Evolutionary conservation across 129 eudicot species (phyloP).

Genomic region (Gnaphalium uliginosum): DNA sequence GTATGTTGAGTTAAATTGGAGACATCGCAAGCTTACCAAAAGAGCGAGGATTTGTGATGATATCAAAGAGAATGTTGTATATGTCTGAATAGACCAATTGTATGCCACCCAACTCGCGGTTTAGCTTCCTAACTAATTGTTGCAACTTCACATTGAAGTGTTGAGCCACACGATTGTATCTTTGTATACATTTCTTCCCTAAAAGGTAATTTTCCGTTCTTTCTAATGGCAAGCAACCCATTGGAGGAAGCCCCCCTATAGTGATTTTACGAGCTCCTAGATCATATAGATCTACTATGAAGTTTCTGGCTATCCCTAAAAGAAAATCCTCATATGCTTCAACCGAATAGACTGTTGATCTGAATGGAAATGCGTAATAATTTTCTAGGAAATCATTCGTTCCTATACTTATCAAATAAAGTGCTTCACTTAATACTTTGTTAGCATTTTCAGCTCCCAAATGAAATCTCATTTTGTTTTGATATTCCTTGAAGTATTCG

Average conservation of each 20-base stretch:
- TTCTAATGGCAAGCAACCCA: constrained; percentile 86
- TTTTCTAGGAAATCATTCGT: constrained; percentile 89
- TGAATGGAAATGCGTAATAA: constrained; percentile 56
- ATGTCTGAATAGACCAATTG: constrained; percentile 72
- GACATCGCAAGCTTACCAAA: constrained; percentile 53
- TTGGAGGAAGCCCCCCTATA: constrained; percentile 79
- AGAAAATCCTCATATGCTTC: constrained; percentile 61
- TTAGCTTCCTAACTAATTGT: constrained; percentile 45
- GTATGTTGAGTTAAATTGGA: background rate
- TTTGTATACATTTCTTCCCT: constrained; percentile 43
- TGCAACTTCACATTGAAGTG: constrained; percentile 62
- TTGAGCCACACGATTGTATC: constrained; percentile 70
- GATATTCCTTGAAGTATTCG: constrained; percentile 74
- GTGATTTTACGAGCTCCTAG: constrained; percentile 85
- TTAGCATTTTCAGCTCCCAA: constrained; percentile 55
- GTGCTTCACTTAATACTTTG: constrained; percentile 54
- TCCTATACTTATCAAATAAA: constrained; percentile 76
- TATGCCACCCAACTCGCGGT: constrained; percentile 52
- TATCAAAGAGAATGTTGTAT: constrained; percentile 49
- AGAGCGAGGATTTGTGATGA: constrained; percentile 58
- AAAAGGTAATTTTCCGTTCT: constrained; percentile 43
- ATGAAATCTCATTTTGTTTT: constrained; percentile 42
- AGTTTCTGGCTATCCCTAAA: constrained; percentile 49
- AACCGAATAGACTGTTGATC: constrained; percentile 45
- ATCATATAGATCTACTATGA: constrained; percentile 48